A percentile compares a stretch with the other conserved stretches of the same genome.
These are phyloP conservation scores for Davidsoniella neocaledoniae DNA, from an alignment of 2,329 filamentous ascomycete genomes.

Conservation along the genomic window DNA sequence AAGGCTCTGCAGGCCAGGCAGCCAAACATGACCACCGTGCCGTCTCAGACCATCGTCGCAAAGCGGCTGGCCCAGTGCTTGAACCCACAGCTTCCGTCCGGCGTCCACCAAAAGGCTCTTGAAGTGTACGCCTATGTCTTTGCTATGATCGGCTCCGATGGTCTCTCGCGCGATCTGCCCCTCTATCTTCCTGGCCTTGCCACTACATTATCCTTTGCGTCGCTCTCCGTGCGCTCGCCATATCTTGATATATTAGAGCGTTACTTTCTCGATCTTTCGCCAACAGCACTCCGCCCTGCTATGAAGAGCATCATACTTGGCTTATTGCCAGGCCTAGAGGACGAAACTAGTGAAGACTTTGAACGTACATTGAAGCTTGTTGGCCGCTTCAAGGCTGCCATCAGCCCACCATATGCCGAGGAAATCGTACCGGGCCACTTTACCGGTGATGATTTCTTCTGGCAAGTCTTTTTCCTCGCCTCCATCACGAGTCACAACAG, in stretches of 20 bases:
- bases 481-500: constrained; percentile 78
- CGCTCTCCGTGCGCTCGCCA: constrained; percentile 70
- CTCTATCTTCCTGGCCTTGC: constrained; percentile 83
- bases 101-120: constrained; percentile 91
- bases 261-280: constrained; percentile 57
- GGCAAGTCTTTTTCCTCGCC: constrained; percentile 93
- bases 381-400: constrained; percentile 55
- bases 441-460: constrained; percentile 73
- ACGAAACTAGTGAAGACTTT: constrained; percentile 95
- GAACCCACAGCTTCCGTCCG: constrained; percentile 81
- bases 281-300: constrained; percentile 60
- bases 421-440: constrained; percentile 35
- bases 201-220: constrained; percentile 83
- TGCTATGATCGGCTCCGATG: constrained; percentile 63
- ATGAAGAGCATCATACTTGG: constrained; percentile 80
- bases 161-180: constrained; percentile 63
- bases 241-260: constrained; percentile 74
- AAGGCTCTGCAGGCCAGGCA: constrained; percentile 88
- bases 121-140: constrained; percentile 91
- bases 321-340: constrained; percentile 81
- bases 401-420: constrained; percentile 31
- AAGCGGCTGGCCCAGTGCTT: constrained; percentile 90
- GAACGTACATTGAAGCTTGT: constrained; percentile 68
- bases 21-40: constrained; percentile 52
- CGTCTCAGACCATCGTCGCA: constrained; percentile 67